Percentiles rank a stretch among this genome's conserved stretches.
phyloP scores from a whole-genome alignment of 2,329 filamentous ascomycete species.

The Nectriaceae sp. region DNA sequence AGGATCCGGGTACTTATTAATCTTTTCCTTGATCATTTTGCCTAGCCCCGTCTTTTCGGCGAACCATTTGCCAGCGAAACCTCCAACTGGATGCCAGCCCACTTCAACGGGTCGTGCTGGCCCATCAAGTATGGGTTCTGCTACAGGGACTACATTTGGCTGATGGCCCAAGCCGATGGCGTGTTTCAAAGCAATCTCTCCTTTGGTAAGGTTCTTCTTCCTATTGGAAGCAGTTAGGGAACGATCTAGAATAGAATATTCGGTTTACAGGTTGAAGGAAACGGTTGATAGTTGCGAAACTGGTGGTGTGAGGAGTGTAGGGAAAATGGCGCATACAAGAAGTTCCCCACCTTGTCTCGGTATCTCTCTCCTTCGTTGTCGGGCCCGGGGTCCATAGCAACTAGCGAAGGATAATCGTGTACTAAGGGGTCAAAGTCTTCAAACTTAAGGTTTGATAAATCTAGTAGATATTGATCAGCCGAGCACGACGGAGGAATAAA shows the following conservation, averaged over 20 bases:
- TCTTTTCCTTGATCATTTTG: slow-evolving; percentile 56
- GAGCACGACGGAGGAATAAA: no score
- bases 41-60: slow-evolving; percentile 57
- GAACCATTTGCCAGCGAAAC: slow-evolving; percentile 59
- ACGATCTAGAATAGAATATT: background rate
- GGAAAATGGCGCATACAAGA: slow-evolving; percentile 33
- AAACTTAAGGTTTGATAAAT: no score
- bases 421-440: no score
- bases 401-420: no score
- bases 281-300: slow-evolving; percentile 1
- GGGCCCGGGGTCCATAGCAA: no score
- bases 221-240: slow-evolving; percentile 18
- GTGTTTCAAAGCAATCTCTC: slow-evolving; percentile 38
- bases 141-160: slow-evolving; percentile 35
- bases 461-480: no score
- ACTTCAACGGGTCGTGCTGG: slow-evolving; percentile 46
- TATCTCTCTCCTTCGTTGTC: slow-evolving; percentile 27
- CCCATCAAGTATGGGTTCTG: slow-evolving; percentile 31
- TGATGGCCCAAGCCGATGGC: slow-evolving; percentile 33
- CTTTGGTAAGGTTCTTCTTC: slow-evolving; percentile 36
- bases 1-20: slow-evolving; percentile 57
- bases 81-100: slow-evolving; percentile 61
- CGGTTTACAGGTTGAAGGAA: background rate
- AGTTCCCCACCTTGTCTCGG: slow-evolving; percentile 34
- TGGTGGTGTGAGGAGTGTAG: background rate